phyloP scores from a whole-genome alignment of 805 yeast genomes.

The Pichia rugopelliculosa region DNA sequence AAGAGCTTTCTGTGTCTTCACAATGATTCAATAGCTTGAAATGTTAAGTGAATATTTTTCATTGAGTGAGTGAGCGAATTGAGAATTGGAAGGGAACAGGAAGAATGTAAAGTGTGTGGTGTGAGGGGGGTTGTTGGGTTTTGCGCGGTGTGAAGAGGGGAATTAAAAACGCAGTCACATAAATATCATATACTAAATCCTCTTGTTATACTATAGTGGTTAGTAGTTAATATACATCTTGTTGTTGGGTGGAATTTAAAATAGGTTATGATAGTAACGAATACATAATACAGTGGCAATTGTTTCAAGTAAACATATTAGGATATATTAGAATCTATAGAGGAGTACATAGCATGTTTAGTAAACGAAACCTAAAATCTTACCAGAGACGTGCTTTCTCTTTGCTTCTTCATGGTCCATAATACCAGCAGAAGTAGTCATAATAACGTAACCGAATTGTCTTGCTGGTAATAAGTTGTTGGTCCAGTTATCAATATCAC shows the following conservation, averaged over 20 bases:
- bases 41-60: constrained; percentile 1
- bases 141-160: constrained; percentile 1
- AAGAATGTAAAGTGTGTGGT: not conserved
- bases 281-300: not conserved
- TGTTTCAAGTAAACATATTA: not conserved
- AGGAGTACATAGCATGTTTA: constrained; percentile 29
- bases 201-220: not conserved
- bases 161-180: constrained; percentile 6
- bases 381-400: constrained; percentile 99
- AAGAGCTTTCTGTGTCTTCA: not conserved
- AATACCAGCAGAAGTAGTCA: constrained; percentile 98
- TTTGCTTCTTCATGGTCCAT: constrained; percentile 99
- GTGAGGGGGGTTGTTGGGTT: not conserved
- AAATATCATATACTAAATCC: not conserved
- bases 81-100: not conserved
- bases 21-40: not conserved
- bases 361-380: constrained; percentile 97
- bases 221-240: not conserved
- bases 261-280: too few species aligned
- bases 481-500: constrained; percentile 97
- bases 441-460: constrained; percentile 96
- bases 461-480: constrained; percentile 97
- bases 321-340: not conserved
- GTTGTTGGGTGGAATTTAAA: too few species aligned
- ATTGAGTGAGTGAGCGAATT: not conserved